Conservation (phyloP, 2,329 filamentous ascomycete genomes). For the Fusarium continuum region DNA sequence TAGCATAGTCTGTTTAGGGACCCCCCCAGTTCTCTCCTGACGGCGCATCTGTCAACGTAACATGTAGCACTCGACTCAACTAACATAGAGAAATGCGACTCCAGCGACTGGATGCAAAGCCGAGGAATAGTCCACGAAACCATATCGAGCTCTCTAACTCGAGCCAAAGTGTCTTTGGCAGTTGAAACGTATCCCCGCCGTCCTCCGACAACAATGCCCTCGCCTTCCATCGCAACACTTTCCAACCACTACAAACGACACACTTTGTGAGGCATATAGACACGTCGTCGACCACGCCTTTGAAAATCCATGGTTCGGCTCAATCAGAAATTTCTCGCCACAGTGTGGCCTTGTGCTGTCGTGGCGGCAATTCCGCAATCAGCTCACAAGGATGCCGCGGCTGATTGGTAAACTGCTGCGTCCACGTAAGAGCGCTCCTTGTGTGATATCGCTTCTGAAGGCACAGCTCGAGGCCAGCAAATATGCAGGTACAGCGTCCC, state of each 20-base stretch:
- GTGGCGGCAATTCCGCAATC: constrained; percentile 8
- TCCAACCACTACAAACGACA: not conserved
- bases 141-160: not conserved
- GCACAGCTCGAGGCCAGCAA: constrained; percentile 16
- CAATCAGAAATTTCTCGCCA: not conserved
- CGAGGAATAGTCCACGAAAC: no score
- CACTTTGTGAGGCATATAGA: constrained; percentile 16
- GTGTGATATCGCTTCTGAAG: constrained; percentile 14
- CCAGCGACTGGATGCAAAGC: no score
- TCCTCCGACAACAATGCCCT: not conserved
- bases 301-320: not conserved
- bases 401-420: constrained; percentile 2
- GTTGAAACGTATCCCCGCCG: not conserved
- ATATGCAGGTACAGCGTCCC: constrained; percentile 6
- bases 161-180: not conserved
- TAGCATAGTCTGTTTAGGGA: no score
- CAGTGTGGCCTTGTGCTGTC: constrained; percentile 6
- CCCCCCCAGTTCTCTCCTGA: no score
- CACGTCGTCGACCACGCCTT: not conserved
- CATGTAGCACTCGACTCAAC: no score
- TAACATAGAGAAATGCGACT: no score
- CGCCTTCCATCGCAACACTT: not conserved
- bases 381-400: constrained; percentile 3
- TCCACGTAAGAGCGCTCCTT: constrained; percentile 23
- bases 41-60: no score